A percentile compares a stretch with the other conserved stretches of the same genome.
These are phyloP conservation scores for Neltuma alba DNA, from an alignment of 306 rosid genomes.

Conservation along the genomic window DNA sequence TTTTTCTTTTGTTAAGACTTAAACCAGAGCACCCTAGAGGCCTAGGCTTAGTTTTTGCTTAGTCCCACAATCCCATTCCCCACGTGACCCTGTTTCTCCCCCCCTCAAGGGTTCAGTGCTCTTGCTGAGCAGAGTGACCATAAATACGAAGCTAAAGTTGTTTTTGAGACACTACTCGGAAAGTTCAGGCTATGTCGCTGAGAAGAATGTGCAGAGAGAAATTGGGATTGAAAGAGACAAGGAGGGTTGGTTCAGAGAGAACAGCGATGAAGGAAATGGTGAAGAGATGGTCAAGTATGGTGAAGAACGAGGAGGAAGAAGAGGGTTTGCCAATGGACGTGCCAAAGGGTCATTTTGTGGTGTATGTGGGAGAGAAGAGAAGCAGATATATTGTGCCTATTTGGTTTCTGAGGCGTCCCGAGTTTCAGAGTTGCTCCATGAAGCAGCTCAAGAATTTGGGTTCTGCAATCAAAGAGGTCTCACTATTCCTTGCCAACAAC, in stretches of 20 bases:
- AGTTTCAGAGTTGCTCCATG: conserved; percentile 3
- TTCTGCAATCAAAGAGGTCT: not conserved
- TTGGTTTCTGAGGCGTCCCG: not conserved
- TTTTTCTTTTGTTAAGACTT: too few species aligned
- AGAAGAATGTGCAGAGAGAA: not conserved
- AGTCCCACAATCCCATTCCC: not conserved
- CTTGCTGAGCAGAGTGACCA: not conserved
- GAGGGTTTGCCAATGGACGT: conserved; percentile 7
- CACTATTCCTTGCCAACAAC: conserved; percentile 11
- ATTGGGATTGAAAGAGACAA: not conserved
- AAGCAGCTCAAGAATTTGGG: conserved; percentile 23
- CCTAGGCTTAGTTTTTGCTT: not conserved
- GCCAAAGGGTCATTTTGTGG: conserved; percentile 14
- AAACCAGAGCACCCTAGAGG: not conserved
- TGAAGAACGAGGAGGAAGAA: not conserved
- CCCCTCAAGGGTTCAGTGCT: not conserved
- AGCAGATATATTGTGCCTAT: conserved; percentile 9
- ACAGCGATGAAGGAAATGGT: not conserved
- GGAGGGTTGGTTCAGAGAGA: not conserved
- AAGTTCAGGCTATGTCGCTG: not conserved
- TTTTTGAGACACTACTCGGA: not conserved
- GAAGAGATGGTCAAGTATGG: not conserved
- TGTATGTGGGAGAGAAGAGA: conserved; percentile 18
- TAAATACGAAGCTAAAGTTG: not conserved
- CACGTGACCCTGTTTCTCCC: conserved; percentile 5